These are phyloP conservation scores for Sporothrix luriei DNA, from an alignment of 2,329 filamentous ascomycete genomes.

Conservation along the genomic window DNA sequence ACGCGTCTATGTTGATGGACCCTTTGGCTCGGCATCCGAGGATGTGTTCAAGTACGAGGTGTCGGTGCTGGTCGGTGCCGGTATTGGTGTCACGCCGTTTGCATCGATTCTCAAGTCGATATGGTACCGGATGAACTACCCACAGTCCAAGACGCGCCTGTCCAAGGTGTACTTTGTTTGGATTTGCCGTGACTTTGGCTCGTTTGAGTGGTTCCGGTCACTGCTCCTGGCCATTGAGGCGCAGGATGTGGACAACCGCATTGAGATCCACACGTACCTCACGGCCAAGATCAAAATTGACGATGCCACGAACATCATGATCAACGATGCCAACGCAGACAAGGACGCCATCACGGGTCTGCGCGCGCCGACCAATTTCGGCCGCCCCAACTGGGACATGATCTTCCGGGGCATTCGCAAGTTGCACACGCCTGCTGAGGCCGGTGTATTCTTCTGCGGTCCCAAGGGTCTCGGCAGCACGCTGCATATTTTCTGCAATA, in stretches of 20 bases:
- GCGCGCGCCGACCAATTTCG: conserved; percentile 80
- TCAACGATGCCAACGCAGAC: conserved; percentile 83
- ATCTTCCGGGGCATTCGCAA: conserved; percentile 83
- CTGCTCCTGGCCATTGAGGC: conserved; percentile 82
- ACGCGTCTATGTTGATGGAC: conserved; percentile 79
- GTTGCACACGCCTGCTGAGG: conserved; percentile 71
- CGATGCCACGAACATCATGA: conserved; percentile 89
- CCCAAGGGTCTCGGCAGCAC: conserved; percentile 76
- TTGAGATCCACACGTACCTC: conserved; percentile 88
- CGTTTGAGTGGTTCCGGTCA: conserved; percentile 87
- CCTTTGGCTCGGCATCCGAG: conserved; percentile 82
- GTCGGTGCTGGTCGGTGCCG: conserved; percentile 75
- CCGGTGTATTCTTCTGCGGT: conserved; percentile 82
- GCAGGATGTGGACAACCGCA: conserved; percentile 79
- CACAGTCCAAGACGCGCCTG: conserved; percentile 74
- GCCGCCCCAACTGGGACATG: conserved; percentile 86
- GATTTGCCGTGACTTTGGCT: conserved; percentile 85
- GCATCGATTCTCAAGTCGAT: conserved; percentile 87
- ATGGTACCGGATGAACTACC: conserved; percentile 92
- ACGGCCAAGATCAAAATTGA: conserved; percentile 85
- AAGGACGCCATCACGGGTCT: conserved; percentile 83
- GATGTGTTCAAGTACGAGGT: conserved; percentile 90
- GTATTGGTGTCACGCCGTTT: conserved; percentile 85
- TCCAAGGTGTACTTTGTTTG: conserved; percentile 92
- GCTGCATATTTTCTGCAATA: conserved; percentile 82